phyloP scores from a whole-genome alignment of 345 rosid genomes.

The Zanthoxylum bungeanum region DNA sequence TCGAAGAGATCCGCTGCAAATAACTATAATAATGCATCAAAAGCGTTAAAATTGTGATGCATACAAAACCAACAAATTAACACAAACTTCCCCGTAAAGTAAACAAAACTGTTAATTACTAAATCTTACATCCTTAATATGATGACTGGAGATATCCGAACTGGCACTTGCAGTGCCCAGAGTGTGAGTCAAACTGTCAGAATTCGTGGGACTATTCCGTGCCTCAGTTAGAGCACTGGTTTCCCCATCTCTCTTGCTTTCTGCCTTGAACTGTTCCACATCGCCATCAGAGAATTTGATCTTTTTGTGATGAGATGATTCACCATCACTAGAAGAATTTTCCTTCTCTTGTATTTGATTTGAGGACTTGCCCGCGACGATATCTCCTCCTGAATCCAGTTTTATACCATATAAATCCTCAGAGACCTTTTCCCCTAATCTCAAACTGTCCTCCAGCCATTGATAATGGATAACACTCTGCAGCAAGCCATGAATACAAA shows the following conservation, averaged over 20 bases:
- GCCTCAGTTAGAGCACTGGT: slow-evolving; percentile 16
- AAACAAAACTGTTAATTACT: background rate
- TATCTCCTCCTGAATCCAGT: slow-evolving; percentile 31
- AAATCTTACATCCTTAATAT: slow-evolving; percentile 48
- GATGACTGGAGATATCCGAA: slow-evolving; percentile 30
- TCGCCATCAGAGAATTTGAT: slow-evolving; percentile 34
- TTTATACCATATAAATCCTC: slow-evolving; percentile 58
- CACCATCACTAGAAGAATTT: slow-evolving; percentile 24
- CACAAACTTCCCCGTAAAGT: background rate
- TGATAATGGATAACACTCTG: slow-evolving; percentile 65
- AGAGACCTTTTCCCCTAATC: slow-evolving; percentile 55
- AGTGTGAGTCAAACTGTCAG: slow-evolving; percentile 30
- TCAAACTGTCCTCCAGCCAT: slow-evolving; percentile 88
- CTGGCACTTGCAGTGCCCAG: slow-evolving; percentile 31
- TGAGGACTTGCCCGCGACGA: slow-evolving; percentile 28
- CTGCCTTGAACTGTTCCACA: slow-evolving; percentile 13
- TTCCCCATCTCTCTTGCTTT: slow-evolving; percentile 18
- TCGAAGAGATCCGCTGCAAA: background rate
- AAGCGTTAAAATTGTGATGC: background rate
- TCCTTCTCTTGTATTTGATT: slow-evolving; percentile 16
- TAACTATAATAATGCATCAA: background rate
- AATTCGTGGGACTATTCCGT: slow-evolving; percentile 32
- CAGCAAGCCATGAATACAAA: slow-evolving; percentile 11
- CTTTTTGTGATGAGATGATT: slow-evolving; percentile 36
- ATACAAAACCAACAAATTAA: background rate